Base-by-base conservation (phyloP, 225 moss, liverwort and hornwort genomes). In the Bryum argenteum region DNA sequence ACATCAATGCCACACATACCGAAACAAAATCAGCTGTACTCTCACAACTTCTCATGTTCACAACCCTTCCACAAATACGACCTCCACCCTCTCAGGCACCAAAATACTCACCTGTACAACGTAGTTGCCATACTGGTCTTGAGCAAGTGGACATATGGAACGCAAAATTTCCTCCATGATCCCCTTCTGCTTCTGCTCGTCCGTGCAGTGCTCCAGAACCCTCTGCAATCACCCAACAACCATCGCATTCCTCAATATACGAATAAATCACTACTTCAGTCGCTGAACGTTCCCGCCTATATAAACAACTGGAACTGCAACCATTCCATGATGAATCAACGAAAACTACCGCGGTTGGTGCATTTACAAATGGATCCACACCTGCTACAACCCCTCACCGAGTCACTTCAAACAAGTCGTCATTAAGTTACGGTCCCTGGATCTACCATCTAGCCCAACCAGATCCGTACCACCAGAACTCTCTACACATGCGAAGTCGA, bases 141-240 rank as follows among this genome's bases (percentile, higher is more conserved):
- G 90, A 11, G 94, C 94, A 52, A 94, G 85, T 76, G 77, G 88
- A 71, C 94, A 94, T 0, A 91, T 94, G 26, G 91, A 88, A 70
- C 90, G 78, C 50, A 94, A 66, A 69, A 94, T 94, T 75, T 94
- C 94, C 75, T 94, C 91, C 94, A 94, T 94, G 28, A 94, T 91
- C 8, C 94, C 94, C 57, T 80, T 82, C 80, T 94, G 94, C 85
- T 94, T 94, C 72, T 94, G 94, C 78, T 94, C 94, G 80, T 88
- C 90, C 2, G 94, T 91, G 75, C 94, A 94, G 72, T 94, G 89
- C 87, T 94, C 94, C 63, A 94, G 73, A 26, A 94, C 94, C 82
- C 94, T 89, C 95, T 95, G 91, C 41, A 66, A 57, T 44, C 45
- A 2, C 62, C 40, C 59, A 52, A 26, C 20, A 58, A n/a, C 11